Evolutionary conservation across 73 alveolate genomes (phyloP), one percentile per base, ranked within the genome.

Genomic region (Uronychia setigera): DNA sequence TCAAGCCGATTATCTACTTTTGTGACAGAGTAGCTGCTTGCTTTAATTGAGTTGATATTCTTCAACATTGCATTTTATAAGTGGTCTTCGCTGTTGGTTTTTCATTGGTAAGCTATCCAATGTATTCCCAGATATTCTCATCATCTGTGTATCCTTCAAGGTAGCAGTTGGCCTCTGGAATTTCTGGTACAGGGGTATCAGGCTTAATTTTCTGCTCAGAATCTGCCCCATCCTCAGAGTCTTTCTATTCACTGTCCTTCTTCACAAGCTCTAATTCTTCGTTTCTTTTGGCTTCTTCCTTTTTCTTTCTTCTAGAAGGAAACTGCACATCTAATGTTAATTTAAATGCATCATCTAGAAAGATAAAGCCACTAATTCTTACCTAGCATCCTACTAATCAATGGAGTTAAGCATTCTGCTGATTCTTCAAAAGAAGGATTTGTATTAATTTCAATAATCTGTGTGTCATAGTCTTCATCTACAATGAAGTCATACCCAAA

Each of bases 31-130:
- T n/a, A n/a, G n/a, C n/a, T n/a, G n/a, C n/a, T n/a, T n/a, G n/a
- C n/a, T n/a, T n/a, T n/a, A n/a, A n/a, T n/a, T n/a, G n/a, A n/a
- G n/a, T n/a, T n/a, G n/a, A n/a, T n/a, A n/a, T n/a, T 96, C 74
- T 95, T 98, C 0, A 96, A 96, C 83, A 93, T 94, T 88, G 97
- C 99, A 32, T 74, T 46, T 19, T 46, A 46, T 5, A 46, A 46
- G 67, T 11, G n/a, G n/a, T n/a, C n/a, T n/a, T n/a, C n/a, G n/a
- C n/a, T n/a, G n/a, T n/a, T n/a, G n/a, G n/a, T n/a, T n/a, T n/a
- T n/a, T n/a, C n/a, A n/a, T n/a, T n/a, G n/a, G n/a, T n/a, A n/a
- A n/a, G n/a, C n/a, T n/a, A n/a, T n/a, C n/a, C n/a, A n/a, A n/a
- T n/a, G n/a, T n/a, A n/a, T n/a, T n/a, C 91, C 91, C 91, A 83